phyloP scores from a whole-genome alignment of 2,329 filamentous ascomycete genomes.

The Pestalotiopsis sp. region DNA sequence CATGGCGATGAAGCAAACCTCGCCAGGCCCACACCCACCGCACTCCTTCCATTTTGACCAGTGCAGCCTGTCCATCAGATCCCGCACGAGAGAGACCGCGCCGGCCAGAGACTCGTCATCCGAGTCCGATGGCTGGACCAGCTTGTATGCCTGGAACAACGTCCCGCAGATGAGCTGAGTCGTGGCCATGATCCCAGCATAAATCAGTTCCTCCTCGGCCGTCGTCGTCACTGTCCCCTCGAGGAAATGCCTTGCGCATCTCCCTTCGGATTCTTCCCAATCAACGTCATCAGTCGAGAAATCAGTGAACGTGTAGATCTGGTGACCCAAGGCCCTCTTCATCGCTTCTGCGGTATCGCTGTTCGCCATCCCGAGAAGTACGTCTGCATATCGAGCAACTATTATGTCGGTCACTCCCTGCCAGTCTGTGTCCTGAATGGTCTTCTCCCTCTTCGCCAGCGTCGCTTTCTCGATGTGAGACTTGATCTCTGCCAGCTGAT shows the following conservation, averaged over 20 bases:
- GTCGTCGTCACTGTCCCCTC: conserved; percentile 32
- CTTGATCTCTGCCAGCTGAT: conserved; percentile 39
- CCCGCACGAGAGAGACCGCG: conserved; percentile 11
- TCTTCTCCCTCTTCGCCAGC: conserved; percentile 3
- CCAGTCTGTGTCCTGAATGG: conserved; percentile 55
- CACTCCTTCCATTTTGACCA: conserved; percentile 41
- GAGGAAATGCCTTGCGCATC: conserved; percentile 52
- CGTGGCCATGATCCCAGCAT: conserved; percentile 39
- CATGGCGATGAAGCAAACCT: conserved; percentile 42
- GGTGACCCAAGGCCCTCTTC: conserved; percentile 35
- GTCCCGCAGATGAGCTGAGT: conserved; percentile 22
- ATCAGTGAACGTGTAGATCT: conserved; percentile 48
- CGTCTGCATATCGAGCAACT: conserved; percentile 61
- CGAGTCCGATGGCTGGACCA: conserved; percentile 23
- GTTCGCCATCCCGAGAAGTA: conserved; percentile 48
- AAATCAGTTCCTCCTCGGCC: conserved; percentile 46
- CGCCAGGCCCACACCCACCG: conserved; percentile 30
- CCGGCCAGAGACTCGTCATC: conserved; percentile 14
- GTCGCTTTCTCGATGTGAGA: conserved; percentile 45
- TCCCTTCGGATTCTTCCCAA: conserved; percentile 40
- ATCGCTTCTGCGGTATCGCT: conserved; percentile 27
- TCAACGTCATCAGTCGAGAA: conserved; percentile 36
- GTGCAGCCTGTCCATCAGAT: conserved; percentile 30
- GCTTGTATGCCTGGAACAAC: conserved; percentile 30
- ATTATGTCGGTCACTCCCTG: conserved; percentile 70